Conservation (phyloP, 2,329 filamentous ascomycete genomes). For the Anthostomella pinea region DNA sequence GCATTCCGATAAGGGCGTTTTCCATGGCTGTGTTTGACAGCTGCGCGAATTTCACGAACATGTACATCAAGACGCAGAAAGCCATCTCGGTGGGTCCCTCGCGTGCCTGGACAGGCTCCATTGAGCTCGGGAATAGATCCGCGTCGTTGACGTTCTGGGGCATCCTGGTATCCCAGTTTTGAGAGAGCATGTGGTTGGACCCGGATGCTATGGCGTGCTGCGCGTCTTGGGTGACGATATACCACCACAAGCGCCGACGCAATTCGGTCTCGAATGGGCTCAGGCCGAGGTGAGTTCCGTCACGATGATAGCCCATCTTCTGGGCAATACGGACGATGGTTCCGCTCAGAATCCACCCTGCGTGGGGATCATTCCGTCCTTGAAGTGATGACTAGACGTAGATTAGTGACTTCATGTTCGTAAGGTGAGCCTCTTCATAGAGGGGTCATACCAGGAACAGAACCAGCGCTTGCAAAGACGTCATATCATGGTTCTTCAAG, state of each 20-base stretch:
- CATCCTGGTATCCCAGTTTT: constrained; percentile 20
- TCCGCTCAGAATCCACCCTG: constrained; percentile 34
- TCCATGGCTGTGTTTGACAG: constrained; percentile 12
- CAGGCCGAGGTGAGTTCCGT: constrained; percentile 33
- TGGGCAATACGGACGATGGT: constrained; percentile 40
- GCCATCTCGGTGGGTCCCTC: constrained; percentile 23
- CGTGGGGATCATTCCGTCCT: constrained; percentile 14
- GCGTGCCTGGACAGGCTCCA: constrained; percentile 13
- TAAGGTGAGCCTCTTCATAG: too few species aligned
- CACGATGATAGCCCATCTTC: constrained; percentile 40
- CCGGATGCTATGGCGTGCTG: constrained; percentile 25
- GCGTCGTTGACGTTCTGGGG: constrained; percentile 31
- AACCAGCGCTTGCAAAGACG: constrained; percentile 35
- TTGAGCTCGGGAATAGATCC: constrained; percentile 22
- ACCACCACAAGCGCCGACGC: constrained; percentile 43
- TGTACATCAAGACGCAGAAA: constrained; percentile 17
- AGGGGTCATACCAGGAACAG: constrained; percentile 23
- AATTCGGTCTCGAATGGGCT: constrained; percentile 42
- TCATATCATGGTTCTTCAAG: constrained; percentile 30
- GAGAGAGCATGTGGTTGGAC: constrained; percentile 19
- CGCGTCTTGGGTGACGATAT: constrained; percentile 31
- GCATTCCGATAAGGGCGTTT: constrained; percentile 10
- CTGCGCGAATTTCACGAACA: constrained; percentile 11
- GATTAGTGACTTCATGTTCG: constrained; percentile 2
- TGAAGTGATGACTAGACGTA: constrained; percentile 11